Evolutionary conservation across 805 yeast genomes (phyloP), one percentile per base, ranked within the genome.

Genomic region (Candida coquimbonensis): DNA sequence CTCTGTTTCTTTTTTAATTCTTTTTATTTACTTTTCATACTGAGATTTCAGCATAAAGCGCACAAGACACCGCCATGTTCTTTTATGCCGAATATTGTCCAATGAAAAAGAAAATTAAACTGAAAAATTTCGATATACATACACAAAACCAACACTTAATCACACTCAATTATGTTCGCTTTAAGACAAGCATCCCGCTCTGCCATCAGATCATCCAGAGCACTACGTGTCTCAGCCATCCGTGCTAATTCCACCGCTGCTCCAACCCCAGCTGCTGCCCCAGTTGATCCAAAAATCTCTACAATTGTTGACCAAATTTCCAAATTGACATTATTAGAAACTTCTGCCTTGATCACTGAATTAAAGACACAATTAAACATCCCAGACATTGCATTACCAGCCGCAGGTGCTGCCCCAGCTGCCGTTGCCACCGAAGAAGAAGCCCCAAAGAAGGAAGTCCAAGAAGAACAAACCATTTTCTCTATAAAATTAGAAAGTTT

Each of bases 391-490:
- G 77, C 96, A 5, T 77, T 87, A 69, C 91, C 96, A 52, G 82
- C 81, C 49, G 77, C 69, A n/a, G 80, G 76, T 43, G 77, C 79
- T 33, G 79, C 76, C 36, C 77, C 74, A 38, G 79, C 75, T 39
- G 78, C 79, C 37, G 80, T 84, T 1, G 26, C 9, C 39, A 79
- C 83, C 8, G 81, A 80, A 33, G 87, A 81, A 39, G 90, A 80
- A 49, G 93, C 74, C 51, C 87, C 80, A 57, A 78, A 69, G 38
- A 84, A 81, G 60, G 95, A 87, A 59, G 88, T 73, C 50, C 79
- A 74, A 45, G 95, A 89, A 68, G 97, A 89, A 70, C 85, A 91
- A 77, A 87, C 96, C 53, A 87, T 93, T 54, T 93, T 93, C 73
- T 75, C 87, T 61, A 71, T 91, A 65, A 93, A 91, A 72, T 80